phyloP scores from a whole-genome alignment of 345 rosid species.

The Theobroma cacao region DNA sequence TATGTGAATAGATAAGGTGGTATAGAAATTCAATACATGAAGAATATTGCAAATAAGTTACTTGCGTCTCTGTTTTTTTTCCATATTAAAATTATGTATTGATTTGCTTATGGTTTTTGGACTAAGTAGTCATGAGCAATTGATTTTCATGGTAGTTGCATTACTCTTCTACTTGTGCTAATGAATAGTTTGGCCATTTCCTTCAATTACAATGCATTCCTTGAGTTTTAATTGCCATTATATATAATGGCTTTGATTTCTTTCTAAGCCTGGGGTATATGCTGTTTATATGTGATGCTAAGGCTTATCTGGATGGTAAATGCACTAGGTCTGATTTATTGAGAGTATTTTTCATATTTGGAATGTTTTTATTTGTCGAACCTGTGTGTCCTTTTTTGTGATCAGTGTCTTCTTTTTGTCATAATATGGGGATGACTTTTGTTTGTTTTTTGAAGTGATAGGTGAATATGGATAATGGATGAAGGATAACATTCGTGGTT shows the following conservation, averaged over 20 bases:
- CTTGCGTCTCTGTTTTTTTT: conserved; percentile 7
- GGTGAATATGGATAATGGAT: neutral
- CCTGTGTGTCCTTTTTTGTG: neutral
- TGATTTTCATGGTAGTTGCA: neutral
- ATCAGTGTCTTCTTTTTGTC: neutral
- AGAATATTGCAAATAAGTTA: conserved; percentile 28
- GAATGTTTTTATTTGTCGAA: neutral
- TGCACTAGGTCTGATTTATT: neutral
- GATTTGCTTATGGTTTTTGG: neutral
- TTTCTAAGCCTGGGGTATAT: neutral
- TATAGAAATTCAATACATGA: conserved; percentile 65
- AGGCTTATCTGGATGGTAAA: neutral
- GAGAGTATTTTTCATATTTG: neutral
- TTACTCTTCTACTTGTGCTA: neutral
- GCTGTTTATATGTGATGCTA: neutral
- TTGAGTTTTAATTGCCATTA: neutral
- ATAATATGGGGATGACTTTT: neutral
- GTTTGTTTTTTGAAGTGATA: neutral
- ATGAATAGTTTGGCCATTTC: neutral
- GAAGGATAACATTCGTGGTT: neutral
- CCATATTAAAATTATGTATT: neutral
- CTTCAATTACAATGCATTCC: neutral
- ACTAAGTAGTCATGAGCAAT: conserved; percentile 5
- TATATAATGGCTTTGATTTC: neutral
- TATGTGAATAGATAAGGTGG: conserved; percentile 75